A percentile compares a stretch with the other conserved stretches of the same genome.
These are phyloP conservation scores for Nymphaea colorata DNA, from an alignment of 164 flowering plant genomes.

Conservation along the genomic window DNA sequence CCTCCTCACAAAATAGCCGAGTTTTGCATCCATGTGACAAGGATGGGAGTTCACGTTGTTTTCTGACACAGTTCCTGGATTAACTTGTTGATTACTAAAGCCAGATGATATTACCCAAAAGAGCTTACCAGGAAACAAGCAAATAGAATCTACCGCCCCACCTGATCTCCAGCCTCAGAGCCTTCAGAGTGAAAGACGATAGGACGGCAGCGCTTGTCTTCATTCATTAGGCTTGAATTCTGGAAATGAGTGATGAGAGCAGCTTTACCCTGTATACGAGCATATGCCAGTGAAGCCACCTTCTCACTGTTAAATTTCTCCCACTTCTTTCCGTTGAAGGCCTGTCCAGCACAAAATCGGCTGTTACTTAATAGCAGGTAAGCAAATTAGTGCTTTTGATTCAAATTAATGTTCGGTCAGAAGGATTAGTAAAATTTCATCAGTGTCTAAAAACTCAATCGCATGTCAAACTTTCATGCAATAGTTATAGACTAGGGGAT, in stretches of 20 bases:
- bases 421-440: too few relatives aligned
- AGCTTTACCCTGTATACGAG: constrained; percentile 89
- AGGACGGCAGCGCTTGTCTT: constrained; percentile 97
- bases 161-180: constrained; percentile 55
- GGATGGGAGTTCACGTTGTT: neutral
- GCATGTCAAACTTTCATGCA: too few relatives aligned
- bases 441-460: too few relatives aligned
- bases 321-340: constrained; percentile 94
- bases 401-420: too few relatives aligned
- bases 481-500: too few relatives aligned
- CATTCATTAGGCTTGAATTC: constrained; percentile 98
- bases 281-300: constrained; percentile 95
- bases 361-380: too few relatives aligned
- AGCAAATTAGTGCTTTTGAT: too few relatives aligned
- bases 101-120: neutral
- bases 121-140: neutral
- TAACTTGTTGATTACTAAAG: neutral
- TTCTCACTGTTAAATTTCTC: constrained; percentile 98
- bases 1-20: neutral
- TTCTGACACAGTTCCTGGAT: neutral
- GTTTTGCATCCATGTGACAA: neutral
- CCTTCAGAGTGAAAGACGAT: constrained; percentile 76
- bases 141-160: constrained; percentile 7
- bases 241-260: constrained; percentile 90
- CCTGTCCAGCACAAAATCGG: constrained; percentile 24